A percentile compares a stretch with the other conserved stretches of the same genome.
These are phyloP conservation scores for Aurantiochytrium sp. DNA, from an alignment of 108 stramenopile species.

Conservation along the genomic window DNA sequence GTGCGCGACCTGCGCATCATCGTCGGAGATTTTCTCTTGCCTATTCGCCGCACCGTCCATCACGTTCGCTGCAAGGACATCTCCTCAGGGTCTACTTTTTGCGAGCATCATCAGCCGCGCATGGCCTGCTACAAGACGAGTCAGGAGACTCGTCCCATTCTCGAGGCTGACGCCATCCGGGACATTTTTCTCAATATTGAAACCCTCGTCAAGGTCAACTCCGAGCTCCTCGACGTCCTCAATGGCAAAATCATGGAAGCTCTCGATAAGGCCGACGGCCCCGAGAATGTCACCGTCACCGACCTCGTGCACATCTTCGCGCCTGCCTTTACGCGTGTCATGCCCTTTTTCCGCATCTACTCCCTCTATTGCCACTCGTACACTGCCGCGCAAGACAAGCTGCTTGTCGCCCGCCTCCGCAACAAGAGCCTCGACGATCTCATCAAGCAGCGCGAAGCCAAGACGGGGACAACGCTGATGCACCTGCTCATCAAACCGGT, in stretches of 20 bases:
- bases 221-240: neutral
- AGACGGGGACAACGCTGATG: neutral
- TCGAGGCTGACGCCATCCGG: neutral
- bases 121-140: neutral
- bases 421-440: neutral
- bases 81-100: neutral
- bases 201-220: neutral
- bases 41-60: neutral
- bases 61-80: neutral
- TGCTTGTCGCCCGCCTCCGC: neutral
- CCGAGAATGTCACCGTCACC: neutral
- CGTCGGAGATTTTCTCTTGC: neutral
- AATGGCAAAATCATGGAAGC: neutral
- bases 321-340: neutral
- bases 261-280: neutral
- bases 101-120: neutral
- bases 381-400: neutral
- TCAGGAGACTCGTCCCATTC: neutral
- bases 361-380: slow-evolving; percentile 6
- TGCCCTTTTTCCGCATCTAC: slow-evolving; percentile 20
- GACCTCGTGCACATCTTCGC: neutral
- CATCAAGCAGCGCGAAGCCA: neutral
- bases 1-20: neutral
- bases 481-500: slow-evolving; percentile 24
- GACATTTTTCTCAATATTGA: neutral